Conservation (phyloP, 2,329 filamentous ascomycete genomes). For the Phialemoniopsis sp. region DNA sequence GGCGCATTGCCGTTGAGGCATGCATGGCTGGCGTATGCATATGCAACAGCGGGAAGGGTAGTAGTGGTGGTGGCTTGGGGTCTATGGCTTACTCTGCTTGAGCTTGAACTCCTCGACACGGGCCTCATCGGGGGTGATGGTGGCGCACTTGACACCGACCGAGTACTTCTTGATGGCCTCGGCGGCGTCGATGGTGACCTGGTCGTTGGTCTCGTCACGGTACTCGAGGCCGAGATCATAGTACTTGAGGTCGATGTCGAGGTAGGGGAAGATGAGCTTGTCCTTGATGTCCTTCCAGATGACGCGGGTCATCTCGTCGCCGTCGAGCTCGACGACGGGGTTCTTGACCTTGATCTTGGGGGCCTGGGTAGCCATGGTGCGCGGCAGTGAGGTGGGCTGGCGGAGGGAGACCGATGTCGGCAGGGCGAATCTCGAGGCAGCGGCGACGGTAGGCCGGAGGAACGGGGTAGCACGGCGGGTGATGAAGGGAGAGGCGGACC, state of each 20-base stretch:
- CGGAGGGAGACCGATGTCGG: slow-evolving; percentile 22
- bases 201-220: slow-evolving; percentile 92
- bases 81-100: slow-evolving; percentile 79
- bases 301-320: slow-evolving; percentile 94
- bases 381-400: slow-evolving; percentile 23
- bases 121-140: slow-evolving; percentile 96
- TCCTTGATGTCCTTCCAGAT: slow-evolving; percentile 99
- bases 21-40: not conserved
- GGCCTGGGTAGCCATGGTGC: slow-evolving; percentile 54
- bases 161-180: slow-evolving; percentile 99
- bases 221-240: slow-evolving; percentile 92
- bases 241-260: slow-evolving; percentile 98
- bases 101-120: slow-evolving; percentile 97
- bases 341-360: slow-evolving; percentile 99
- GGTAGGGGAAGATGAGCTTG: slow-evolving; percentile 94
- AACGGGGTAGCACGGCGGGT: slow-evolving; percentile 9
- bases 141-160: slow-evolving; percentile 98
- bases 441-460: slow-evolving; percentile 6
- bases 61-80: slow-evolving; percentile 1
- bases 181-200: slow-evolving; percentile 92
- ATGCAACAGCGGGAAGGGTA: not conserved
- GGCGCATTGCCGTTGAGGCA: no score
- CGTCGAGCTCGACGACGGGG: slow-evolving; percentile 95
- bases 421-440: slow-evolving; percentile 5
- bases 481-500: slow-evolving; percentile 15